Evolutionary conservation across 2,329 filamentous ascomycete species (phyloP), one percentile per base, ranked within the genome.

Genomic region (Beauveria caledonica): DNA sequence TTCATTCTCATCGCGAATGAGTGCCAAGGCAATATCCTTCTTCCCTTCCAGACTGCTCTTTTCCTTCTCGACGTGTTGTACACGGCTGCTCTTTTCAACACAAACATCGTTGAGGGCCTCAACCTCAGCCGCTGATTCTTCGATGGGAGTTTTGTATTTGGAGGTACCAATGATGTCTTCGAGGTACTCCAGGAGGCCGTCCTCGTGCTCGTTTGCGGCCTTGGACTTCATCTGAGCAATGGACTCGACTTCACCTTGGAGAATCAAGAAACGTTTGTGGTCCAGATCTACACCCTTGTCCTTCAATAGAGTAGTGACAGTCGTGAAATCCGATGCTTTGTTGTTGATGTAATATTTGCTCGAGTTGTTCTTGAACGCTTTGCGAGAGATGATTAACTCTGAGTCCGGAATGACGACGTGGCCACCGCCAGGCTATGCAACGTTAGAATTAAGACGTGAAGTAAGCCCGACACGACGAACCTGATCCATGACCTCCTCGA

Each of bases 171-270:
- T 97, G 63, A 99, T 99, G 69, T 99, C 94, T 72, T 99, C 94
- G 0, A 99, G 84, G 65, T 99, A 99, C 73, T 99, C 94, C 19
- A 99, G 80, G 3, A 99, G 82, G 13, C 94, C 94, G 68, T 99
- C 94, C 63, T 99, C 94, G 69, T 97, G 93, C 72, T 99, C 94
- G 67, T 90, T 93, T 46, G 83, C 87, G 4, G 95, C 94, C 73
- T 99, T 99, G 19, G 95, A 82, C 75, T 99, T 99, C 94, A 99
- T 99, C 74, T 97, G 94, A 7, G 94, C 93, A 70, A 99, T 99
- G 0, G 93, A 97, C 73, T 99, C 94, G 62, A 99, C 94, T 72
- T 99, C 94, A 69, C 94, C 94, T 73, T 99, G 94, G 11, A 99
- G 78, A 69, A 99, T 99, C 58, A 99, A 77, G 76, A 99, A 99